Percentiles rank a stretch among this genome's conserved stretches.
phyloP scores from a whole-genome alignment of 441 rosid genomes.

The Gossypium gossypioides region DNA sequence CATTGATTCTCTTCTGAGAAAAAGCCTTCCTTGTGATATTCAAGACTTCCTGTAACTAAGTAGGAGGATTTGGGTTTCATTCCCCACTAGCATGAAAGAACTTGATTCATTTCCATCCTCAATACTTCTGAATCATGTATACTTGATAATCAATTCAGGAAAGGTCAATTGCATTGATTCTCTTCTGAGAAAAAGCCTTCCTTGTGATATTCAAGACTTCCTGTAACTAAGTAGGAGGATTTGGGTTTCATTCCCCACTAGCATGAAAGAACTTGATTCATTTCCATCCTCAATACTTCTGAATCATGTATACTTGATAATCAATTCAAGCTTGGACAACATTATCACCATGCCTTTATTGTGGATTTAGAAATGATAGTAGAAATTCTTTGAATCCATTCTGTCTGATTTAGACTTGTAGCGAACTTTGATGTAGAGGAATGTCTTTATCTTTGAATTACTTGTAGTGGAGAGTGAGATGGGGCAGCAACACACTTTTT shows the following conservation, averaged over 20 bases:
- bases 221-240: neutral
- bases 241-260: neutral
- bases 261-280: neutral
- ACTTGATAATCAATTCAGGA: neutral
- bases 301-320: neutral
- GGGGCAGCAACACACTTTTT: neutral
- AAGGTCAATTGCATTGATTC: neutral
- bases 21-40: neutral
- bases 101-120: neutral
- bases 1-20: neutral
- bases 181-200: neutral
- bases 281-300: neutral
- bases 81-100: neutral
- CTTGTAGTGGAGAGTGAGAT: neutral
- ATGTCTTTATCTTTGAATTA: neutral
- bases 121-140: neutral
- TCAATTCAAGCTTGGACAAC: neutral
- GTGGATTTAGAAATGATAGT: neutral
- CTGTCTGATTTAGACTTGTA: neutral
- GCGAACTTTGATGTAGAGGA: neutral
- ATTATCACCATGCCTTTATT: neutral
- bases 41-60: neutral
- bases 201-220: neutral
- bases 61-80: neutral
- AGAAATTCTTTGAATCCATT: neutral